Evolutionary conservation across 2,329 filamentous ascomycete genomes (phyloP).

Genomic region (Eutypella sp.): DNA sequence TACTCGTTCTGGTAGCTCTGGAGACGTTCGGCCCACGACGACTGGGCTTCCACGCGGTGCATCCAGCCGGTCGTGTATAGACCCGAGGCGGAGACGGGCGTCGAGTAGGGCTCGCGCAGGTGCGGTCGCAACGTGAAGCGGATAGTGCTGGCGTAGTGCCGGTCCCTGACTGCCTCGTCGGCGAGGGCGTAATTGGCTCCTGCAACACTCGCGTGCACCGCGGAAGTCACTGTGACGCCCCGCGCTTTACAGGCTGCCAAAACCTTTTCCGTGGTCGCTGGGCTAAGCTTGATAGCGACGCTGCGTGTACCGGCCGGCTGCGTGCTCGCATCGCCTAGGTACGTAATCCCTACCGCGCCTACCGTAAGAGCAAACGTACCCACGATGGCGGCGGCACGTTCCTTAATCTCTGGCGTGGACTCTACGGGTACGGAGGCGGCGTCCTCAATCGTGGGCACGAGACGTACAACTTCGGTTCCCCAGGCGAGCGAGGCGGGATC

Average conservation of each 20-base stretch:
- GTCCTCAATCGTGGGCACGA: conserved; percentile 19
- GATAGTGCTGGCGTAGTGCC: conserved; percentile 27
- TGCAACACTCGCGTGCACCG: conserved; percentile 26
- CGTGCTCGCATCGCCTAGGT: conserved; percentile 11
- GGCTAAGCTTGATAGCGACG: conserved; percentile 9
- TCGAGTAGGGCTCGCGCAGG: conserved; percentile 22
- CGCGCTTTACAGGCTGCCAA: conserved; percentile 12
- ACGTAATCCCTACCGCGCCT: conserved; percentile 19
- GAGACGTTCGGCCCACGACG: conserved; percentile 8
- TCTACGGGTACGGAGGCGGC: conserved; percentile 12
- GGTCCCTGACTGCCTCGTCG: conserved; percentile 6
- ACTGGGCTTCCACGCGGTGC: conserved; percentile 5
- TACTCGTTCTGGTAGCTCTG: conserved; percentile 16
- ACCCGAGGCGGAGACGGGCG: conserved; percentile 18
- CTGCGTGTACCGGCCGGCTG: conserved; percentile 16
- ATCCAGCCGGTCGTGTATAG: conserved; percentile 11
- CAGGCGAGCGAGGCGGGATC: conserved; percentile 21
- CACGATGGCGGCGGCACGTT: conserved; percentile 10
- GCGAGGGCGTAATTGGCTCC: conserved; percentile 22
- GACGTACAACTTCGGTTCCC: conserved; percentile 20
- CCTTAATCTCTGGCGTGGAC: conserved; percentile 12
- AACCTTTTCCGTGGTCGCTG: conserved; percentile 13
- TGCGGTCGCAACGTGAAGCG: conserved; percentile 22
- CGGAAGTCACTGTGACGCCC: conserved; percentile 22
- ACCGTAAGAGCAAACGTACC: conserved; percentile 12